Evolutionary conservation across 1,284 basidiomycete species (phyloP), one percentile per base, ranked within the genome.

Genomic region (Somion occarium): DNA sequence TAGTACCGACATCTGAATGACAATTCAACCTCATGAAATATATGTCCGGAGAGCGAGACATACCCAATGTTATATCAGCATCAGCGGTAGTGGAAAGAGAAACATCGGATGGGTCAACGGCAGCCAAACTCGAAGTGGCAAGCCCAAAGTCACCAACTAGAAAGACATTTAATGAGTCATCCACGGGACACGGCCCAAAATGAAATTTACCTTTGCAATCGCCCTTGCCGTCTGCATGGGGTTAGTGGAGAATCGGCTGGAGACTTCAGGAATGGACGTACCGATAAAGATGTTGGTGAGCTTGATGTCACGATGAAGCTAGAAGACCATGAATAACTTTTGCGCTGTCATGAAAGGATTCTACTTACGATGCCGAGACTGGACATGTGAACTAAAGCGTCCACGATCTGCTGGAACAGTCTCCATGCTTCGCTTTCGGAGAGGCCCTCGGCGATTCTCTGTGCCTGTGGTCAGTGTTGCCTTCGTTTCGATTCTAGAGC

Each of bases 231-330:
- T 94, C 90, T 92, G 51, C 2, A 53, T 22, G 23, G 9, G 24
- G 24, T 37, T 18, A 46, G n/a, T 26, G 18, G 41, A 4, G 41
- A 38, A 27, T 48, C 18, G 50, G 42, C 25, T 37, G 51, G 12
- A 48, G 1, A n/a, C n/a, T n/a, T n/a, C n/a, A 39, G 18, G 41
- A 1, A 46, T 27, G 15, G 22, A 38, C 25, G 27, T 61, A 89
- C 88, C 89, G 46, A 96, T 91, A 64, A 96, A 91, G 54, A 96
- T 93, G 61, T 96, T 96, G 0, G 88, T 90, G 13, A 92, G 73
- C 65, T 96, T 97, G 66, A 96, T 89, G 65, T 98, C 95, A 44
- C 95, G 80, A 70, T 98, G 94, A 24, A 98, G 67, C 83, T 85
- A 52, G 5, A n/a, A 5, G 9, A 60, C 42, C 34, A 24, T 46